These are phyloP conservation scores for Dryas drummondii DNA, from an alignment of 306 rosid genomes.

Conservation along the genomic window DNA sequence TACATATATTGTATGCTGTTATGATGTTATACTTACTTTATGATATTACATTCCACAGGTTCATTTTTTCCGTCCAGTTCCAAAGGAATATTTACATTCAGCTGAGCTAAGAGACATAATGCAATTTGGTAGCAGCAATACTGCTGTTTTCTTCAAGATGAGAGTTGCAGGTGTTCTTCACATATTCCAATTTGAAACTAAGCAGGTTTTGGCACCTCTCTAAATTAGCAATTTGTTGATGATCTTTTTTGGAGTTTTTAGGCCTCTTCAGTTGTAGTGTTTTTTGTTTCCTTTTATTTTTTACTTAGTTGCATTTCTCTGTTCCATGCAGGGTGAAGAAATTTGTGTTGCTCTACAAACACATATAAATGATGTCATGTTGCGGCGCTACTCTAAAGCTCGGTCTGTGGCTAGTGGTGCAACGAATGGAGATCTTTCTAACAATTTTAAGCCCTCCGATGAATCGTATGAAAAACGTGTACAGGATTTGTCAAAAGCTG, in stretches of 20 bases:
- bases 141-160: conserved; percentile 97
- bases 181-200: conserved; percentile 92
- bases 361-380: conserved; percentile 91
- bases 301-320: conserved; percentile 16
- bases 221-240: not conserved
- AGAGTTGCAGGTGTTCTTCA: conserved; percentile 98
- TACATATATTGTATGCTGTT: not conserved
- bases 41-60: conserved; percentile 41
- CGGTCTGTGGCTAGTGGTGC: conserved; percentile 53
- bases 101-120: conserved; percentile 96
- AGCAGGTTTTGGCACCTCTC: conserved; percentile 58
- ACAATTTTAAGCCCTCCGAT: conserved; percentile 51
- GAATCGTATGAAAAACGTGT: conserved; percentile 64
- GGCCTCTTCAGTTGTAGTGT: conserved; percentile 7
- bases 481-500: conserved; percentile 69
- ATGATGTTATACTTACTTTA: not conserved
- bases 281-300: not conserved
- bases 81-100: conserved; percentile 91
- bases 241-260: not conserved
- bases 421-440: conserved; percentile 53
- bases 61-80: conserved; percentile 95
- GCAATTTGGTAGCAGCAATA: conserved; percentile 97
- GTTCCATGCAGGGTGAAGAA: conserved; percentile 79
- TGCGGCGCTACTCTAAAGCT: conserved; percentile 84
- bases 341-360: conserved; percentile 96